Evolutionary conservation across 768 basidiomycete genomes (phyloP).

Genomic region (Boletellus ananas): DNA sequence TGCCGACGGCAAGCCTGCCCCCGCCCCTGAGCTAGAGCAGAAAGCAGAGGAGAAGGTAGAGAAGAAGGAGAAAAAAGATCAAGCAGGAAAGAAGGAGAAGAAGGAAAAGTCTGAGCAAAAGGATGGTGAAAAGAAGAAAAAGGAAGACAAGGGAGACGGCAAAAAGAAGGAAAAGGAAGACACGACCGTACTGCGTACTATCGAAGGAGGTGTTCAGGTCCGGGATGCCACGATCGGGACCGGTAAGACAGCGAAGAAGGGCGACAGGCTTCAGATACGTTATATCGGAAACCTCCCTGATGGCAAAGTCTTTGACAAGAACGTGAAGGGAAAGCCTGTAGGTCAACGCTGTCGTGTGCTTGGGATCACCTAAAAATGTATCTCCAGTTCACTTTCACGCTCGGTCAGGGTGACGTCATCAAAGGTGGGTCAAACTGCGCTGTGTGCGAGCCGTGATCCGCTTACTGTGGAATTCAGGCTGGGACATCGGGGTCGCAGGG

Average conservation of each 20-base stretch:
- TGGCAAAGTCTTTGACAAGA: constrained; percentile 76
- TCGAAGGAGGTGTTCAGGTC: constrained; percentile 72
- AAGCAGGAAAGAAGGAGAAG: constrained; percentile 34
- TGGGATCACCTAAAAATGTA: neutral
- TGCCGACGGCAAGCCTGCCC: constrained; percentile 45
- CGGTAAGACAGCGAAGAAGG: constrained; percentile 85
- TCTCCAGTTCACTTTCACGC: constrained; percentile 64
- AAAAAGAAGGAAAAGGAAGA: constrained; percentile 26
- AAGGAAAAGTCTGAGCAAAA: constrained; percentile 36
- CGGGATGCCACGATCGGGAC: constrained; percentile 74
- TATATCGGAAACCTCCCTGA: constrained; percentile 88
- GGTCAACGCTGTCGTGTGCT: constrained; percentile 26
- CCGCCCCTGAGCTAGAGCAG: constrained; percentile 23
- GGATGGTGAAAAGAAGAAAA: constrained; percentile 33
- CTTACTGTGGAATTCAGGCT: constrained; percentile 43
- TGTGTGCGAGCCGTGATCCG: neutral
- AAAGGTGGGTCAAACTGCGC: constrained; percentile 50
- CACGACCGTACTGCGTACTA: constrained; percentile 31
- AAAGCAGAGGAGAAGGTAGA: constrained; percentile 35
- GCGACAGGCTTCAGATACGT: constrained; percentile 78
- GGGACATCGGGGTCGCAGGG: constrained; percentile 89
- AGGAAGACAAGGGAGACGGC: constrained; percentile 29
- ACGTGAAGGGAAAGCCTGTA: constrained; percentile 83
- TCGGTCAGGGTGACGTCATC: constrained; percentile 90
- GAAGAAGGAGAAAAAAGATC: constrained; percentile 65